A percentile compares a stretch with the other conserved stretches of the same genome.
Conservation (phyloP, 2,329 filamentous ascomycete species). For the Verticillium isaacii region DNA sequence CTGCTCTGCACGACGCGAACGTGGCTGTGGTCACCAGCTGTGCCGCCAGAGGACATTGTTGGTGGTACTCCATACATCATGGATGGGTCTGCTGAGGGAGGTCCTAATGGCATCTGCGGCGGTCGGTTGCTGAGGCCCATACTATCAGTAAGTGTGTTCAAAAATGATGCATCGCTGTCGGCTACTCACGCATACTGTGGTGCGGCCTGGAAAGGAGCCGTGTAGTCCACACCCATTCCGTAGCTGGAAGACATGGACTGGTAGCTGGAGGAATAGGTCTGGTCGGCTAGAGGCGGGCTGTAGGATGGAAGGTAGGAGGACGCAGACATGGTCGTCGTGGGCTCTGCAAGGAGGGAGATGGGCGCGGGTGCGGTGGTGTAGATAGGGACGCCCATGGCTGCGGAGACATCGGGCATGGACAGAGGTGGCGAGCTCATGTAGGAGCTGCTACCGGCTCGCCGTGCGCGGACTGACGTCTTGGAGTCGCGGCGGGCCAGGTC, state of each 20-base stretch:
- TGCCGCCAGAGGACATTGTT: slow-evolving; percentile 28
- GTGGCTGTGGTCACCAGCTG: slow-evolving; percentile 27
- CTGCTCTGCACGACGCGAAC: slow-evolving; percentile 70
- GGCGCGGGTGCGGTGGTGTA: slow-evolving; percentile 48
- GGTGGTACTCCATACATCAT: slow-evolving; percentile 40
- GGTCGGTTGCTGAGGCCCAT: slow-evolving; percentile 27
- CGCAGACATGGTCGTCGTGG: slow-evolving; percentile 35
- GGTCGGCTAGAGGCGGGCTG: slow-evolving; percentile 41
- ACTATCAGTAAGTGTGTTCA: slow-evolving; percentile 1
- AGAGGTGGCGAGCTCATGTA: slow-evolving; percentile 36
- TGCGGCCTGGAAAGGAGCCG: slow-evolving; percentile 24
- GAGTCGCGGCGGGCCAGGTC: slow-evolving; percentile 55
- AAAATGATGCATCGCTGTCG: background rate
- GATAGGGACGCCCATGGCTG: slow-evolving; percentile 38
- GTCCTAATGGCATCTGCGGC: slow-evolving; percentile 28
- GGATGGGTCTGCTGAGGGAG: slow-evolving; percentile 28
- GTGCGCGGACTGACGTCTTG: slow-evolving; percentile 46
- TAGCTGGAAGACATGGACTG: slow-evolving; percentile 32
- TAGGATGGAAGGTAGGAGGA: slow-evolving; percentile 46
- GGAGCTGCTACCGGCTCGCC: slow-evolving; percentile 43
- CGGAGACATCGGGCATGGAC: slow-evolving; percentile 36
- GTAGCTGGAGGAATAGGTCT: slow-evolving; percentile 23
- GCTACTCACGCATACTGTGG: slow-evolving; percentile 35
- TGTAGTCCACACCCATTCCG: slow-evolving; percentile 40
- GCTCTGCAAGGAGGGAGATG: slow-evolving; percentile 47